These are phyloP conservation scores for Begonia fuchsioides DNA, from an alignment of 306 rosid genomes.

Conservation along the genomic window DNA sequence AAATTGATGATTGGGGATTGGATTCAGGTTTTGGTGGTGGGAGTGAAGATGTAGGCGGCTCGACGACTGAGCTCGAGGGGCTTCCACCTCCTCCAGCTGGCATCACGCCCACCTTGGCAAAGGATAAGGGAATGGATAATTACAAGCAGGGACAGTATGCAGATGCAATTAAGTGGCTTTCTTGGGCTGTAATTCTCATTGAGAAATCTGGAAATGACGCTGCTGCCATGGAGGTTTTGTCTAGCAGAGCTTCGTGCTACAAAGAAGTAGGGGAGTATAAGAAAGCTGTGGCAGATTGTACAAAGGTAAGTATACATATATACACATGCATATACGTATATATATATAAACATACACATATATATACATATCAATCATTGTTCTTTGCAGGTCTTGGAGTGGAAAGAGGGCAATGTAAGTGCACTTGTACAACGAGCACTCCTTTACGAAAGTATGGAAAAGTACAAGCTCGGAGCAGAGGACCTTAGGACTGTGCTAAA, in stretches of 20 bases:
- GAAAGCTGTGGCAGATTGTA: slow-evolving; percentile 95
- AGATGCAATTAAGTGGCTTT: slow-evolving; percentile 95
- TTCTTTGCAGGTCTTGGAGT: slow-evolving; percentile 48
- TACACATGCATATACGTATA: no score
- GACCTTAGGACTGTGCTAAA: slow-evolving; percentile 78
- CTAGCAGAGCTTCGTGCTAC: slow-evolving; percentile 92
- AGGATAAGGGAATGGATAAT: slow-evolving; percentile 78
- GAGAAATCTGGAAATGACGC: slow-evolving; percentile 59
- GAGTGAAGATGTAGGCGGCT: slow-evolving; percentile 39
- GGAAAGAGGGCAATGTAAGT: slow-evolving; percentile 45
- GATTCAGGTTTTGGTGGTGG: slow-evolving; percentile 60
- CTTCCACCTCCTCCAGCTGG: slow-evolving; percentile 98
- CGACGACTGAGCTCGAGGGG: slow-evolving; percentile 91
- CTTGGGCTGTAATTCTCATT: slow-evolving; percentile 77
- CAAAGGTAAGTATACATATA: slow-evolving; percentile 38
- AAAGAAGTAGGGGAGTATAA: slow-evolving; percentile 98
- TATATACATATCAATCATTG: no score
- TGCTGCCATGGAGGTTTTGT: slow-evolving; percentile 45
- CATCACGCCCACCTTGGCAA: slow-evolving; percentile 52
- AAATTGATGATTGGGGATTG: slow-evolving; percentile 71
- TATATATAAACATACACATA: no score
- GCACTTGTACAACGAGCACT: slow-evolving; percentile 95
- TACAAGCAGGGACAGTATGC: slow-evolving; percentile 96
- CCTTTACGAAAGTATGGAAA: slow-evolving; percentile 93
- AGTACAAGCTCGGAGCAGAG: slow-evolving; percentile 92